Evolutionary conservation across 2,329 filamentous ascomycete species (phyloP).

Genomic region (Phoma sp.): DNA sequence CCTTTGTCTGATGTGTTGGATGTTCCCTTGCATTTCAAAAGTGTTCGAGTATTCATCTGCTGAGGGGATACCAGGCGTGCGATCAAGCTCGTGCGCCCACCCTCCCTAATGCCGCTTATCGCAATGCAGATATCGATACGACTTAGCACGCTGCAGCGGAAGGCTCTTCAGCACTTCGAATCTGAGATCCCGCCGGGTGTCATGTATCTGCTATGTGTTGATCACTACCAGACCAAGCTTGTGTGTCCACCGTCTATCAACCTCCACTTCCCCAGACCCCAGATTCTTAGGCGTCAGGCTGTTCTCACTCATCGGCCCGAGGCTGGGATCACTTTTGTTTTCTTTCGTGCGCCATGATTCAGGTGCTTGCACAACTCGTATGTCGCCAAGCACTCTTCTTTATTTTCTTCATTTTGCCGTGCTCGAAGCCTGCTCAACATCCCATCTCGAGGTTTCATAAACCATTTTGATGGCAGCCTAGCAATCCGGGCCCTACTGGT

Average conservation of each 20-base stretch:
- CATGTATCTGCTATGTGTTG: no score
- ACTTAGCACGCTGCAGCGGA: no score
- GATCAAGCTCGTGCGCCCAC: no score
- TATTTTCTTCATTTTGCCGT: neutral
- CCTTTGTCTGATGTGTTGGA: no score
- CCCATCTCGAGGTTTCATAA: neutral
- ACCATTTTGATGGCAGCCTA: slow-evolving; percentile 2
- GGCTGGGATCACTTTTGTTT: neutral
- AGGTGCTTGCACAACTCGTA: neutral
- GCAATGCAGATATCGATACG: no score
- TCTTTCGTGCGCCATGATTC: neutral
- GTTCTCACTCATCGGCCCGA: slow-evolving; percentile 9
- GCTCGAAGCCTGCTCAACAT: neutral
- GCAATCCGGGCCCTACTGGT: neutral
- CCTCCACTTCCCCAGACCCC: slow-evolving; percentile 14
- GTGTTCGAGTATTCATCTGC: no score
- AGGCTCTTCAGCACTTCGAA: no score
- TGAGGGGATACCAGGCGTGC: no score
- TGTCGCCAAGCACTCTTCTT: neutral
- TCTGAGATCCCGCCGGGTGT: no score
- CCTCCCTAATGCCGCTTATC: no score
- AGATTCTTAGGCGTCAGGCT: neutral
- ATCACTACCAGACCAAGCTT: no score
- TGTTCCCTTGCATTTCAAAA: no score
- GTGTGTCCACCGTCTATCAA: neutral